Conservation (phyloP, 2,329 filamentous ascomycete genomes). For the Scedosporium aurantiacum region DNA sequence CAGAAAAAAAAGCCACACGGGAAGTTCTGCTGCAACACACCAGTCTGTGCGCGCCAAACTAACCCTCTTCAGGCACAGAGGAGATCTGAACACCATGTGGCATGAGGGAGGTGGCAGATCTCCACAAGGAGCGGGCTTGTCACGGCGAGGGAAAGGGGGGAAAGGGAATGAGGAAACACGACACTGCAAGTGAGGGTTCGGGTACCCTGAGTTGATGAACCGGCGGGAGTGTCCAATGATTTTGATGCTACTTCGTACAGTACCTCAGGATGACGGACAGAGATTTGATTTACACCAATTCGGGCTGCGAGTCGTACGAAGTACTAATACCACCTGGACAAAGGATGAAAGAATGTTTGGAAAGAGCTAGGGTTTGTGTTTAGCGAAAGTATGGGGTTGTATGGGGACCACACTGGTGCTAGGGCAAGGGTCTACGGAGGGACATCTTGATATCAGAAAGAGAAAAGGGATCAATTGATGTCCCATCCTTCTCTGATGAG, state of each 20-base stretch:
- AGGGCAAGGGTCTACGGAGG: background rate
- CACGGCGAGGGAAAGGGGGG: background rate
- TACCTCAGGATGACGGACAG: background rate
- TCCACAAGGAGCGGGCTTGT: background rate
- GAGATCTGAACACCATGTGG: constrained; percentile 1
- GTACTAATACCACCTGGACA: too few species aligned
- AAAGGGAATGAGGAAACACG: background rate
- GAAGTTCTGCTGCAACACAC: background rate
- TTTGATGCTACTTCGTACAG: background rate
- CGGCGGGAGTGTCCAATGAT: background rate
- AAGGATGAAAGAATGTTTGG: too few species aligned
- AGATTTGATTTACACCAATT: background rate
- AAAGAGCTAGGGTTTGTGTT: background rate
- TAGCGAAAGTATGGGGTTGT: constrained; percentile 1
- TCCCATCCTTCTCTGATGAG: too few species aligned
- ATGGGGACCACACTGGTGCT: background rate
- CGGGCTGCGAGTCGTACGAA: background rate
- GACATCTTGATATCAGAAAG: background rate
- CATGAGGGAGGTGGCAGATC: background rate
- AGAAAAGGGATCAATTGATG: too few species aligned
- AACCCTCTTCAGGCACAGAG: background rate
- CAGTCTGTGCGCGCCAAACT: background rate
- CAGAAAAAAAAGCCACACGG: background rate
- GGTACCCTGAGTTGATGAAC: background rate
- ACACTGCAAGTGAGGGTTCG: background rate